Conservation (phyloP, 2,329 filamentous ascomycete species). For the Venturia carpophila region DNA sequence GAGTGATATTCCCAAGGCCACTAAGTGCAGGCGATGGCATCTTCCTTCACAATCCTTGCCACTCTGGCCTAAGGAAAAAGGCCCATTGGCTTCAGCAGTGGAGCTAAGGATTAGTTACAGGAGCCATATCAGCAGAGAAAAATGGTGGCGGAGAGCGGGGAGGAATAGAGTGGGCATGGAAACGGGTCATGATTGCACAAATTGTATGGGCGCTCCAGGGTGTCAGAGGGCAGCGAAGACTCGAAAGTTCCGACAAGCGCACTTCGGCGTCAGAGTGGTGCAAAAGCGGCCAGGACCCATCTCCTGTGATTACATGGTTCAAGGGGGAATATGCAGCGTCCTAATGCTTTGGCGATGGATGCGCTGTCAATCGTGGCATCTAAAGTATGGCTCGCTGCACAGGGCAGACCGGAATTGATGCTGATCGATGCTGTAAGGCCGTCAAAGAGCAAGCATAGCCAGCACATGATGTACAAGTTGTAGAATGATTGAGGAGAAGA, state of each 20-base stretch:
- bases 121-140: neutral
- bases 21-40: slow-evolving; percentile 12
- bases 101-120: slow-evolving; percentile 8
- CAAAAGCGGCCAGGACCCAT: slow-evolving; percentile 14
- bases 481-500: neutral
- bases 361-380: slow-evolving; percentile 16
- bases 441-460: neutral
- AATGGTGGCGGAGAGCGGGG: slow-evolving; percentile 14
- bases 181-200: slow-evolving; percentile 13
- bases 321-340: slow-evolving; percentile 11
- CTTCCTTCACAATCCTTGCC: slow-evolving; percentile 14
- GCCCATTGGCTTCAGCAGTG: slow-evolving; percentile 12
- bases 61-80: slow-evolving; percentile 9
- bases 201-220: neutral
- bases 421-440: neutral
- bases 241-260: slow-evolving; percentile 9
- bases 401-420: slow-evolving; percentile 1
- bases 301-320: slow-evolving; percentile 14
- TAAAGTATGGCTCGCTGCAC: slow-evolving; percentile 7
- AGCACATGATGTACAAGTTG: neutral
- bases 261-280: slow-evolving; percentile 6
- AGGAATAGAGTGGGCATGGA: slow-evolving; percentile 7
- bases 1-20: slow-evolving; percentile 4
- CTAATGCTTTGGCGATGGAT: slow-evolving; percentile 17
- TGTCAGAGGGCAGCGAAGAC: neutral